Percentiles rank a stretch among this genome's conserved stretches.
Conservation (phyloP, 2,329 filamentous ascomycete species). For the Colletotrichum navitas region DNA sequence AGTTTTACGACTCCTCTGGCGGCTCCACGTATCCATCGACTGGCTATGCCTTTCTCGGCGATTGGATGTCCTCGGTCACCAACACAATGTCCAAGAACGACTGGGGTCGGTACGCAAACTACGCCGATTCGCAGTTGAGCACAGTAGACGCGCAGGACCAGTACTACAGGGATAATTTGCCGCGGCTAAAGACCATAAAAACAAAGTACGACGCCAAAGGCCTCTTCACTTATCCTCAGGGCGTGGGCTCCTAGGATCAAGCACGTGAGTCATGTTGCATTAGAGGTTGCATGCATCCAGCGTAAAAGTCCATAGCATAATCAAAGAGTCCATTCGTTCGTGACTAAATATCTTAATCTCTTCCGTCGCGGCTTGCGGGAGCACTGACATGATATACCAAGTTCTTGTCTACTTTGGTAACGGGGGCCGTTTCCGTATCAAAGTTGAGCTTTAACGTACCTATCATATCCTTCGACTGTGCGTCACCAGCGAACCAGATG, state of each 20-base stretch:
- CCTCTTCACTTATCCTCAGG: slow-evolving; percentile 57
- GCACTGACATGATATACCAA: neutral
- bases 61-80: slow-evolving; percentile 56
- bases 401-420: neutral
- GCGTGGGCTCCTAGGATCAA: slow-evolving; percentile 14
- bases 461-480: neutral
- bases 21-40: slow-evolving; percentile 49
- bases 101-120: slow-evolving; percentile 67
- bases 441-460: neutral
- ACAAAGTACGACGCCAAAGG: slow-evolving; percentile 54
- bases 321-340: neutral
- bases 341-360: neutral
- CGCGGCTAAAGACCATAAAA: slow-evolving; percentile 55
- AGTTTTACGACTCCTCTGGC: slow-evolving; percentile 59
- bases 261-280: neutral
- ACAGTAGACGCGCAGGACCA: slow-evolving; percentile 61
- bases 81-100: slow-evolving; percentile 50
- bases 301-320: neutral
- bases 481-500: slow-evolving; percentile 6
- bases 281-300: neutral
- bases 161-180: slow-evolving; percentile 60
- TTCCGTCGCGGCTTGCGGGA: neutral
- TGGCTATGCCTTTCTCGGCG: slow-evolving; percentile 55
- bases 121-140: slow-evolving; percentile 62
- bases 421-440: neutral